A percentile compares a stretch with the other conserved stretches of the same genome.
phyloP scores from a whole-genome alignment of 163 green algal species.

The Scenedesmus sp. region DNA sequence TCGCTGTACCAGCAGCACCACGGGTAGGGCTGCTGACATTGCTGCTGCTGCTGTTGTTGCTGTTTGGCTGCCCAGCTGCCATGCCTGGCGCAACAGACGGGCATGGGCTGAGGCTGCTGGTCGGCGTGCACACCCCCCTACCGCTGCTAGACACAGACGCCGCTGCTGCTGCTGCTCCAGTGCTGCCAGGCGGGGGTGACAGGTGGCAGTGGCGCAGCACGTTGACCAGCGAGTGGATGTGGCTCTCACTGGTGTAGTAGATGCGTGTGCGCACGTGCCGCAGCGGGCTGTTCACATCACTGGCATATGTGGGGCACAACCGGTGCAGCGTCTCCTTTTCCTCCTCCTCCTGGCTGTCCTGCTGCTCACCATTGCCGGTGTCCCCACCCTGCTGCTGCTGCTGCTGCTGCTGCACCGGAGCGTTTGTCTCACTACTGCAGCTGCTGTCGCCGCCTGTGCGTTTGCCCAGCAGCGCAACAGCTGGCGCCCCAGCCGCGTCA shows the following conservation, averaged over 20 bases:
- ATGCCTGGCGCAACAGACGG: background rate
- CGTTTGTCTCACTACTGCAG: slow-evolving; percentile 55
- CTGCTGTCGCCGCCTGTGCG: slow-evolving; percentile 36
- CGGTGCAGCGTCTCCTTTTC: slow-evolving; percentile 76
- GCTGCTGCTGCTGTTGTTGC: too few relatives aligned
- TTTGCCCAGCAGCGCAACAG: background rate
- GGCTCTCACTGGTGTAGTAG: slow-evolving; percentile 99
- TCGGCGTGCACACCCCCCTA: background rate
- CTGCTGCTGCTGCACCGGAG: background rate
- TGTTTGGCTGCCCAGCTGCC: slow-evolving; percentile 14
- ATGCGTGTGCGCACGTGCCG: slow-evolving; percentile 97
- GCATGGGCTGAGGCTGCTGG: background rate
- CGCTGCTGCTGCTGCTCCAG: background rate
- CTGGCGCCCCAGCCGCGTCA: background rate
- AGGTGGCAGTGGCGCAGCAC: slow-evolving; percentile 85
- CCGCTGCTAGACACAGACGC: background rate
- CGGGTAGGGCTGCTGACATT: background rate
- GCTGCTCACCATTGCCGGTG: background rate
- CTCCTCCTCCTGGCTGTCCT: slow-evolving; percentile 2
- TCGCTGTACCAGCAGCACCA: background rate
- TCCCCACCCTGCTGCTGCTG: slow-evolving; percentile 56
- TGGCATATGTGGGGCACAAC: slow-evolving; percentile 74
- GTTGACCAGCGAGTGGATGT: slow-evolving; percentile 98
- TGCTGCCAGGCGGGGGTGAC: background rate
- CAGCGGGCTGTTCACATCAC: slow-evolving; percentile 94